Conservation (phyloP, 352 stramenopile species). For the Pythium monospermum region DNA sequence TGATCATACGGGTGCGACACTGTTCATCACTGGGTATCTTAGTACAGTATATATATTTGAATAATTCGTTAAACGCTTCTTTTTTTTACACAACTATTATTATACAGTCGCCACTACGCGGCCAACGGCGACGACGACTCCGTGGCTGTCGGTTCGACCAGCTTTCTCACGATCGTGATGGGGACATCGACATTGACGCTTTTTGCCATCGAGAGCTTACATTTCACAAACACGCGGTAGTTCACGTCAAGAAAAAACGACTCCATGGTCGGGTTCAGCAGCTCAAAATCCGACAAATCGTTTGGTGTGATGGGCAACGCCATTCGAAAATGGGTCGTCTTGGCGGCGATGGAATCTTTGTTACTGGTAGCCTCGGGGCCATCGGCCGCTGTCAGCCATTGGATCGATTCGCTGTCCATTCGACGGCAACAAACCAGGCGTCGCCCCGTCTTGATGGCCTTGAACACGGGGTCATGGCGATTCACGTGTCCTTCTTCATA, state of each 20-base stretch:
- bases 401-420: background rate
- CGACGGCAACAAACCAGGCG: background rate
- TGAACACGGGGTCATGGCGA: background rate
- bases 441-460: background rate
- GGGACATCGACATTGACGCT: constrained; percentile 1
- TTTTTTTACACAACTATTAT: too few relatives aligned
- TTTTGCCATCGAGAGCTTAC: constrained; percentile 2
- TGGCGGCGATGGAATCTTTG: too few relatives aligned
- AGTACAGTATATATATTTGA: too few relatives aligned
- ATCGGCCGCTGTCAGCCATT: background rate
- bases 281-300: background rate
- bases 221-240: constrained; percentile 10
- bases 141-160: background rate
- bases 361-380: too few relatives aligned
- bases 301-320: constrained; percentile 6
- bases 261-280: constrained; percentile 8
- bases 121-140: too few relatives aligned
- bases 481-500: constrained; percentile 11
- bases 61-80: too few relatives aligned
- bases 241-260: constrained; percentile 2
- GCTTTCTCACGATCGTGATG: constrained; percentile 5
- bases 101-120: too few relatives aligned
- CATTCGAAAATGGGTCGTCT: background rate
- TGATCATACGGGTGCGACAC: too few relatives aligned
- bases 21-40: too few relatives aligned